Base-by-base conservation (phyloP, 2,329 filamentous ascomycete genomes). In the Fusarium buxicola region DNA sequence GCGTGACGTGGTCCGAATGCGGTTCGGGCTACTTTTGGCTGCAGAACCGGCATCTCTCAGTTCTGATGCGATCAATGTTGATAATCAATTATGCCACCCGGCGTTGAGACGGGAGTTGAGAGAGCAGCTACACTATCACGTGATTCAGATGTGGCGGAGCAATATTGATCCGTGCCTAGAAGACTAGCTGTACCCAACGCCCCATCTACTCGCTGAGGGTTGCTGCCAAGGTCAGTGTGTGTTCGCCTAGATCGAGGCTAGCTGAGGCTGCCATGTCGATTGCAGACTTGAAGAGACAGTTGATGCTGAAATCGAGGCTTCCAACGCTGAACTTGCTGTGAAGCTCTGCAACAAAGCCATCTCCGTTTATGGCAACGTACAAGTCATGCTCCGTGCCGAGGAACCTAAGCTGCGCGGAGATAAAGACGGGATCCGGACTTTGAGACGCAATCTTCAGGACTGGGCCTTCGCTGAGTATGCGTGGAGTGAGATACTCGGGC, bases 341-440 rank as follows among this genome's bases (percentile, higher is more conserved):
- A 15, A 41, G 13, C 39, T 41, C 25, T 4, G 39, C 39, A 38
- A 18, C 8, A 38, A 38, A 38, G 30, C 41, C 16, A 12, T 45
- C 41, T 32, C 41, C 28, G 11, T 32, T 24, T 12, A 45, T 16
- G 12, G 25, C 15, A 18, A 13, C 28, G 13, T 28, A 45, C 16
- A 45, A 11, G 25, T 21, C 27, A 32, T 32, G 30, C 41, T 45
- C 13, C n/a, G 41, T 34, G 7, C 41, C 28, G 41, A 45, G 41
- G 27, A 45, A 34, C 13, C 16, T 45, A 7, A 45, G 41, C 7
- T 32, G 28, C 41, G 41, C 41, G 27, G 41, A 45, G 15, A 32
- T 31, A 16, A 45, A 45, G 41, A 45, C 41, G 9, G 41, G 41
- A 34, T 45, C 27, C 35, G 35, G 35, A 18, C 35, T 18, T 38